Conservation (phyloP, 495 filamentous ascomycete species). For the Mytilinidion resinicola region DNA sequence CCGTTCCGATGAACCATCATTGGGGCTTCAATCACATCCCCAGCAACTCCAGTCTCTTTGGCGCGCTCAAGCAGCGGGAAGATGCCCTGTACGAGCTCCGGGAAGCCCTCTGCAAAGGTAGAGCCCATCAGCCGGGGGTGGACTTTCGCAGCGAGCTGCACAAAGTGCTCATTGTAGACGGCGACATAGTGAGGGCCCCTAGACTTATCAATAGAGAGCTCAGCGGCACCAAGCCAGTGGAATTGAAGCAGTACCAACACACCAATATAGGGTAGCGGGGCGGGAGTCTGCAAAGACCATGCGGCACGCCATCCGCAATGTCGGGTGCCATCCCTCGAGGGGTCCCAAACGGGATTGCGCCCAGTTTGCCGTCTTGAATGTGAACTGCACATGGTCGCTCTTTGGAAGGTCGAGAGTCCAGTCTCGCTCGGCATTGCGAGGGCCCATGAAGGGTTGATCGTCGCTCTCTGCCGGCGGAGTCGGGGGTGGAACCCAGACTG, state of each 20-base stretch:
- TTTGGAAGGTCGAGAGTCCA: conserved; percentile 22
- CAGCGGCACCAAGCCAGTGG: not conserved
- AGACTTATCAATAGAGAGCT: not conserved
- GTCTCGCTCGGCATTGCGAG: not conserved
- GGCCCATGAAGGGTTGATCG: no score
- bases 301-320: conserved; percentile 11
- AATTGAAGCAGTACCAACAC: conserved; percentile 1
- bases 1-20: conserved; percentile 20
- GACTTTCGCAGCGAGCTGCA: conserved; percentile 9
- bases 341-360: conserved; percentile 14
- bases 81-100: conserved; percentile 9
- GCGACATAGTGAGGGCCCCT: conserved; percentile 21
- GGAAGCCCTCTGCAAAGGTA: conserved; percentile 13
- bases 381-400: conserved; percentile 23
- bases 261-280: conserved; percentile 16
- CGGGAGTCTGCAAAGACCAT: conserved; percentile 25
- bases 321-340: conserved; percentile 6
- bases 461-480: no score
- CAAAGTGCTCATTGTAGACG: conserved; percentile 23
- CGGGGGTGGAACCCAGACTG: no score
- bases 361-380: conserved; percentile 16
- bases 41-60: not conserved
- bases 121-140: conserved; percentile 23
- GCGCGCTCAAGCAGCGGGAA: conserved; percentile 7
- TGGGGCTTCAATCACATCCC: conserved; percentile 4